Evolutionary conservation across 805 yeast genomes (phyloP), one percentile per base, ranked within the genome.

Genomic region (Metschnikowia bowlesiae): DNA sequence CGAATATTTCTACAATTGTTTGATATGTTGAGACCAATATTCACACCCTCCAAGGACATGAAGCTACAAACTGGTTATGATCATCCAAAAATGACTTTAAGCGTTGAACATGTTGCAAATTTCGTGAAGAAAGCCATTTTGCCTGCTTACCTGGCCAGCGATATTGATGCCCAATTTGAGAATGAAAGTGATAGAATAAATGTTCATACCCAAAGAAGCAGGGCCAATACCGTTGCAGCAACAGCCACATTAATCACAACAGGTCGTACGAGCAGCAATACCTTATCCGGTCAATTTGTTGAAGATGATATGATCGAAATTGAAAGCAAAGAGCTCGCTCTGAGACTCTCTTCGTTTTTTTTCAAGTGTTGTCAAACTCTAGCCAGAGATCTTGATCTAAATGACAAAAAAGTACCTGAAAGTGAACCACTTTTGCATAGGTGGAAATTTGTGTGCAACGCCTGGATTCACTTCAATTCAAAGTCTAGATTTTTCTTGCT

Each of bases 401-500:
- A 16, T 6, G 39, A 34, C 8, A 36, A 16, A 8, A 44, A 36
- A 35, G 7, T 32, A 29, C 31, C 18, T n/a, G 42, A 36, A 29
- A 31, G 10, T 10, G 39, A 39, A 29, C 26, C 29, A 8, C 28
- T 45, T 22, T 28, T 53, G 40, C 39, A 32, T 16, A 39, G 47
- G 8, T 55, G 59, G 57, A 36, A 18, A 6, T 8, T 29, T 14
- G 49, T 51, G 10, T 35, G 43, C 29, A 35, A 40, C 8, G 49
- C 51, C 3, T 55, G 59, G 57, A 10, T n/a, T 9, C 48, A 49
- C n/a, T 55, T 53, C 32, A 55, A 53, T 40, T 30, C 50, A 13
- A 47, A 45, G 30, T 46, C 52, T 6, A 44, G 59, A 3, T 55
- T 51, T 30, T 44, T 28, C 16, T 30, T 55, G 30, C 40, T 51